Evolutionary conservation across 495 filamentous ascomycete genomes (phyloP).

Genomic region (Hyaloscypha bicolor): DNA sequence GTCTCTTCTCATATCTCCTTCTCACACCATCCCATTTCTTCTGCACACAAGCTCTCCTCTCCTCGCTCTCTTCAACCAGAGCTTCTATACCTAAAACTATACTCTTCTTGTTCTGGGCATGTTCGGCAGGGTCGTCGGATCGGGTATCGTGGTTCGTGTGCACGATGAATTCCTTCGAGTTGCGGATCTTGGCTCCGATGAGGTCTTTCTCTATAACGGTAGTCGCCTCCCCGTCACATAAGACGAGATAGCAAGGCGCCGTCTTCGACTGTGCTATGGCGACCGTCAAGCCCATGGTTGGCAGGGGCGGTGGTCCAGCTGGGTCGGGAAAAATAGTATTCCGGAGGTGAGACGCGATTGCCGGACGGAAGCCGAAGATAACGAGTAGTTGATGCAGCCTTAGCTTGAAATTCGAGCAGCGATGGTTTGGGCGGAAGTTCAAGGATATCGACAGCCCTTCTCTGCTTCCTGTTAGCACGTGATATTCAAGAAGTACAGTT

Average conservation of each 20-base stretch:
- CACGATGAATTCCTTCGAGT: slow-evolving; percentile 52
- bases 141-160: slow-evolving; percentile 57
- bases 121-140: neutral
- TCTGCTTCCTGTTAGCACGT: slow-evolving; percentile 29
- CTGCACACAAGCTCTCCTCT: slow-evolving; percentile 42
- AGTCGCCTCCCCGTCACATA: slow-evolving; percentile 49
- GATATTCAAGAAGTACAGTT: neutral
- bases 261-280: slow-evolving; percentile 41
- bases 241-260: slow-evolving; percentile 61
- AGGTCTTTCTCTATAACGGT: slow-evolving; percentile 62
- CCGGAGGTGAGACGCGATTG: slow-evolving; percentile 57
- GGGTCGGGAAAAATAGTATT: slow-evolving; percentile 1
- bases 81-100: slow-evolving; percentile 35
- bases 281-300: slow-evolving; percentile 1
- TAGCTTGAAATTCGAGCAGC: slow-evolving; percentile 34
- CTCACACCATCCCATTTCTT: slow-evolving; percentile 42
- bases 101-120: slow-evolving; percentile 22
- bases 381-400: slow-evolving; percentile 54
- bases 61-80: slow-evolving; percentile 45
- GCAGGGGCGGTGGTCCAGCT: neutral
- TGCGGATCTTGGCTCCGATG: slow-evolving; percentile 41
- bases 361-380: slow-evolving; percentile 57
- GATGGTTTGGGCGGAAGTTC: slow-evolving; percentile 65
- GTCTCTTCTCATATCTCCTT: slow-evolving; percentile 25
- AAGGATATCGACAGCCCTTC: slow-evolving; percentile 58